phyloP scores from a whole-genome alignment of 768 basidiomycete species.

The Mycena polygramma region DNA sequence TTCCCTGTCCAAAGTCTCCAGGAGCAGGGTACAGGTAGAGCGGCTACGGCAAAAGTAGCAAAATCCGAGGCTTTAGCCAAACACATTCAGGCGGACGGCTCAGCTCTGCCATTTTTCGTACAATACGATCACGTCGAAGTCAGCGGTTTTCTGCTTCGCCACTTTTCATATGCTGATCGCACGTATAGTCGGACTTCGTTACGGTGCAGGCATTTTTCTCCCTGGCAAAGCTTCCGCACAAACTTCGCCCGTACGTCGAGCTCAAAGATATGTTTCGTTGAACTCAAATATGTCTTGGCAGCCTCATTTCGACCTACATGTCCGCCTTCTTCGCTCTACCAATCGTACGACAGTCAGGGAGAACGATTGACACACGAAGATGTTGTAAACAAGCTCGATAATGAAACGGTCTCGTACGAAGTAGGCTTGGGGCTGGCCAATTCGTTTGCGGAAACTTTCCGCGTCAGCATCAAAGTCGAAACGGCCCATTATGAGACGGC shows the following conservation, averaged over 20 bases:
- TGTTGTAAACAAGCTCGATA: constrained; percentile 90
- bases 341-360: constrained; percentile 76
- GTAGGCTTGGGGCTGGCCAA: constrained; percentile 73
- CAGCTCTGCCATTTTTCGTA: constrained; percentile 85
- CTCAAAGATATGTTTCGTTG: background rate
- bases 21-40: constrained; percentile 68
- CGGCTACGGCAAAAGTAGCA: constrained; percentile 41
- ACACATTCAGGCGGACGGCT: constrained; percentile 78
- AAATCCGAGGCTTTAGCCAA: constrained; percentile 62
- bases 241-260: constrained; percentile 77
- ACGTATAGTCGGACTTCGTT: constrained; percentile 89
- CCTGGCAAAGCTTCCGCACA: constrained; percentile 75
- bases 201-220: constrained; percentile 86
- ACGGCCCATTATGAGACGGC: constrained; percentile 82
- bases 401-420: constrained; percentile 92
- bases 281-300: constrained; percentile 48
- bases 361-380: constrained; percentile 85
- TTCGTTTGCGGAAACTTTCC: constrained; percentile 80
- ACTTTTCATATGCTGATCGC: constrained; percentile 18
- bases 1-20: constrained; percentile 77
- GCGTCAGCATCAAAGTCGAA: constrained; percentile 89
- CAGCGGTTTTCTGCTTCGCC: constrained; percentile 26
- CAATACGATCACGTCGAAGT: constrained; percentile 96
- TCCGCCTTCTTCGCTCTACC: constrained; percentile 92
- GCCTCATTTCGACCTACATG: constrained; percentile 83